phyloP scores from a whole-genome alignment of 331 rosid genomes.

The Rhamnella rubrinervis region DNA sequence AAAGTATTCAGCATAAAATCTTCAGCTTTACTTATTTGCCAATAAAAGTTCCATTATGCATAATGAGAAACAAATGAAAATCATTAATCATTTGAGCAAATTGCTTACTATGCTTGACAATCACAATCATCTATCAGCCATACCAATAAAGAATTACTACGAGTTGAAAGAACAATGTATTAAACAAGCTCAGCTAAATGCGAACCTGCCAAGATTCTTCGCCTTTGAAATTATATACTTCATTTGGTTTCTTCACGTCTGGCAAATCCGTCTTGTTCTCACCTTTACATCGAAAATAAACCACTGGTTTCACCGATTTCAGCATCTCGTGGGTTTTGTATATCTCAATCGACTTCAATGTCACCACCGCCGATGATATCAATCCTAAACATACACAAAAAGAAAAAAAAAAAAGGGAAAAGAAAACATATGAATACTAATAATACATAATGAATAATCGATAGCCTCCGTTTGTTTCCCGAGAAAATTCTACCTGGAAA shows the following conservation, averaged over 20 bases:
- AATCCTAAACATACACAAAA: slow-evolving; percentile 36
- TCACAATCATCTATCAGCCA: no score
- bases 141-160: neutral
- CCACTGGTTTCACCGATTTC: slow-evolving; percentile 44
- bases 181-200: neutral
- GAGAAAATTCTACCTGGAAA: slow-evolving; percentile 47
- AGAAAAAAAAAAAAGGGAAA: neutral
- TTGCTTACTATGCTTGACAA: no score
- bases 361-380: slow-evolving; percentile 51
- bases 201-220: slow-evolving; percentile 98
- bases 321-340: slow-evolving; percentile 74
- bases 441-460: neutral
- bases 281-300: slow-evolving; percentile 69
- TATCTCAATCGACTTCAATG: slow-evolving; percentile 68
- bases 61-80: no score
- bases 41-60: neutral
- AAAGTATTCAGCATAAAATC: no score
- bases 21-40: no score
- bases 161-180: neutral
- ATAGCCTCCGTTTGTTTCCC: neutral
- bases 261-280: slow-evolving; percentile 72
- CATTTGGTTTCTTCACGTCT: slow-evolving; percentile 55
- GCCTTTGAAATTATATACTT: slow-evolving; percentile 59
- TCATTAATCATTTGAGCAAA: no score
- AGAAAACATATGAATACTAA: neutral